Conservation (phyloP, 176 grass and related monocot species). For the Echinochloa phyllopogon region DNA sequence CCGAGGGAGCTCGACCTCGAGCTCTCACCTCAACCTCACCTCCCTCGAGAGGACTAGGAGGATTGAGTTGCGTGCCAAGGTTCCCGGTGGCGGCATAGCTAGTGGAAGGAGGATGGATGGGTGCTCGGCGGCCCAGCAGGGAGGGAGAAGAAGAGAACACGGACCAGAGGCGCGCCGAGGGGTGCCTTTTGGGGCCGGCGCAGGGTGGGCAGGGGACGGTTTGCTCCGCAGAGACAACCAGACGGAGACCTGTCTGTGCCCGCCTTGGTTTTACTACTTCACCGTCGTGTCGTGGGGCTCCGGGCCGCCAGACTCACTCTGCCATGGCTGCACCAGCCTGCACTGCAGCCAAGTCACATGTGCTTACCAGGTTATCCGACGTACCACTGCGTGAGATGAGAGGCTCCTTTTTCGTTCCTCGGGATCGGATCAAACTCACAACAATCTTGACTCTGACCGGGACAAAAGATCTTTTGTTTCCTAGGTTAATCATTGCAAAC, state of each 20-base stretch:
- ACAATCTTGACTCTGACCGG: background rate
- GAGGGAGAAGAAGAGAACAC: too few relatives aligned
- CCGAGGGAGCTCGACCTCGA: too few relatives aligned
- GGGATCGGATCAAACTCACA: background rate
- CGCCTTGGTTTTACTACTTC: background rate
- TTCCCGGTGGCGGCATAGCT: background rate
- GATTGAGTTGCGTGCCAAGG: background rate
- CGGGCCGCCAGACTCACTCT: background rate
- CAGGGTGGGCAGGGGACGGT: background rate
- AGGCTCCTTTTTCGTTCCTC: background rate
- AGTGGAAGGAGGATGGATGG: too few relatives aligned
- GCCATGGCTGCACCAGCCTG: background rate
- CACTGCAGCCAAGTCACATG: constrained; percentile 25
- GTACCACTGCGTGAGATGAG: background rate
- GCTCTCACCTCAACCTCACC: background rate
- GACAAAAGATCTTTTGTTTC: background rate
- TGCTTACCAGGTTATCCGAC: background rate
- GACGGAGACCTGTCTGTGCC: too few relatives aligned
- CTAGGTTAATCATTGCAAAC: background rate
- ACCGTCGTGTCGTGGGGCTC: background rate
- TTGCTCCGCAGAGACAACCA: background rate
- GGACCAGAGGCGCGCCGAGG: background rate
- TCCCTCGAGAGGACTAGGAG: background rate
- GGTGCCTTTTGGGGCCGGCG: constrained; percentile 28
- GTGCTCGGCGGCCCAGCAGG: background rate